Conservation (phyloP, 192 early-diverging fungal species). For the Coemansia sp. region DNA sequence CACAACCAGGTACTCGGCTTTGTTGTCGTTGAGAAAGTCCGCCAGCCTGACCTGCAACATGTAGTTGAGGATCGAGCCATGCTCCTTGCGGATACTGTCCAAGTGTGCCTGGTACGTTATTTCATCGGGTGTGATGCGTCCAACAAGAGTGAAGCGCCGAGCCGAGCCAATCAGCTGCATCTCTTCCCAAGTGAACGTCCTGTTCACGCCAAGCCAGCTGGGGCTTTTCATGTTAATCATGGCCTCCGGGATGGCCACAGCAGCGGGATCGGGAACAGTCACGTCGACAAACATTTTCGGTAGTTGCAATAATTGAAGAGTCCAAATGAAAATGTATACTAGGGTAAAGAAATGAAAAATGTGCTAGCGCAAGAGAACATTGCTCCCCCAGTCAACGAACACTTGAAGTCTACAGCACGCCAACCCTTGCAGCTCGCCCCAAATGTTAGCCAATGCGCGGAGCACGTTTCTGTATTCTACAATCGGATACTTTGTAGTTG, state of each 20-base stretch:
- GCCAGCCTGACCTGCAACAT: conserved; percentile 29
- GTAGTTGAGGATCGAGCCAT: conserved; percentile 20
- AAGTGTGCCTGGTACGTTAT: conserved; percentile 24
- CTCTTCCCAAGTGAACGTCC: conserved; percentile 28
- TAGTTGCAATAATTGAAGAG: no score
- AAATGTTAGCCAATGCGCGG: no score
- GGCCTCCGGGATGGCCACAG: no score
- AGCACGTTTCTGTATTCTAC: background rate
- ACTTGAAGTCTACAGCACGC: no score
- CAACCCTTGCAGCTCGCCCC: no score
- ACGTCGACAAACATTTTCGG: no score
- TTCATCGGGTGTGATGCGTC: conserved; percentile 19
- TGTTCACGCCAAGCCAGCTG: conserved; percentile 19
- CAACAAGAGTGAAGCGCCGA: conserved; percentile 22
- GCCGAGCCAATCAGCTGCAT: conserved; percentile 20
- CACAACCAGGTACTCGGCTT: conserved; percentile 22
- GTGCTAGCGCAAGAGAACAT: no score
- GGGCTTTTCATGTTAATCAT: no score
- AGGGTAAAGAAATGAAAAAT: no score
- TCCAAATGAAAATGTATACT: no score
- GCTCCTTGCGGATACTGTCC: conserved; percentile 20
- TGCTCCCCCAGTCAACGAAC: no score
- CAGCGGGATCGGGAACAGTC: no score
- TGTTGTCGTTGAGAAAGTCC: conserved; percentile 13
- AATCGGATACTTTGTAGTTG: background rate